Percentiles rank a stretch among this genome's conserved stretches.
phyloP scores from a whole-genome alignment of 1,284 basidiomycete species.

The Volvariella volvacea region DNA sequence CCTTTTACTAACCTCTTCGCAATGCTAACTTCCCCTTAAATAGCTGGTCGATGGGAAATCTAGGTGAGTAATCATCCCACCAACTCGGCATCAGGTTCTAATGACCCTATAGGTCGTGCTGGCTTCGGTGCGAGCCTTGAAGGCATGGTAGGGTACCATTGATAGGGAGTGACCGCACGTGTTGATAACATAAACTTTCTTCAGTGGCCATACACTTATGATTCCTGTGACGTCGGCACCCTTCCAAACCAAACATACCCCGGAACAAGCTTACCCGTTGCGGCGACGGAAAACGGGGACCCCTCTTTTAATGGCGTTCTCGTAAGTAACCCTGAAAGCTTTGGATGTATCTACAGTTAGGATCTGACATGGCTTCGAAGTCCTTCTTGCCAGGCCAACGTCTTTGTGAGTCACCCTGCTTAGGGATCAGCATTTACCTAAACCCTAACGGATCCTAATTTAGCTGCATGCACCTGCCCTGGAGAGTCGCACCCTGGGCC shows the following conservation, averaged over 20 bases:
- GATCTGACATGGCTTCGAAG: constrained; percentile 39
- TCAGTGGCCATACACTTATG: constrained; percentile 52
- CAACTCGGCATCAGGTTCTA: neutral
- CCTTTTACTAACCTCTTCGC: neutral
- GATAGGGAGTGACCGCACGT: neutral
- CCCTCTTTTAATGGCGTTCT: constrained; percentile 20
- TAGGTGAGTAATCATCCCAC: constrained; percentile 36
- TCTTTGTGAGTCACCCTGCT: constrained; percentile 45
- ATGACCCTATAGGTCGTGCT: constrained; percentile 38
- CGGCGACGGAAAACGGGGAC: constrained; percentile 31
- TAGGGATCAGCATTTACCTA: constrained; percentile 18
- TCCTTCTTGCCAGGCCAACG: constrained; percentile 74
- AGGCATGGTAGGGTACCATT: constrained; percentile 27
- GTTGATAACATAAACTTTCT: neutral
- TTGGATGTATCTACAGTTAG: constrained; percentile 7
- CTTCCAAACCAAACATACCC: constrained; percentile 61
- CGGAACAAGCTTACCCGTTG: constrained; percentile 33
- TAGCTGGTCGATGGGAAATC: constrained; percentile 47
- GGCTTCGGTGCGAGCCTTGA: constrained; percentile 64
- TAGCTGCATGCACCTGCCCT: constrained; percentile 49
- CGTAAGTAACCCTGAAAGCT: constrained; percentile 11
- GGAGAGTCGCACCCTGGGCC: constrained; percentile 79
- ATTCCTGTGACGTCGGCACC: constrained; percentile 35
- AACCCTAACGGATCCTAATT: constrained; percentile 31
- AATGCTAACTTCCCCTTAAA: constrained; percentile 11